Evolutionary conservation across 2,329 filamentous ascomycete species (phyloP), one percentile per base, ranked within the genome.

Genomic region (Ramularia endophylla): DNA sequence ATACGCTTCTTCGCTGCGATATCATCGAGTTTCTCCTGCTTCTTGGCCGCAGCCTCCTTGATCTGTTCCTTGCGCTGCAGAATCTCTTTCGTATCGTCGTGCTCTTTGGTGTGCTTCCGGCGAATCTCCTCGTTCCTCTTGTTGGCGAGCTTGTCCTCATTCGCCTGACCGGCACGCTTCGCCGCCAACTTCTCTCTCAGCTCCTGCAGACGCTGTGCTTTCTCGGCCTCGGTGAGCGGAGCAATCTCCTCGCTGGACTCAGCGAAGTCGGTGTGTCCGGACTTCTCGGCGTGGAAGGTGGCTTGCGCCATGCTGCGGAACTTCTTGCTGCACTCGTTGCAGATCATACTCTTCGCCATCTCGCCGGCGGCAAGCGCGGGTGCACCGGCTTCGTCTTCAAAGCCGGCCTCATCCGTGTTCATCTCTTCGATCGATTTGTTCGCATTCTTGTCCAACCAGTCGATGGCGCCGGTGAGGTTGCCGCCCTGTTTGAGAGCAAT

Each of bases 191-290:
- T 83, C 55, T 80, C 73, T 22, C 81, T 77, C 33, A 95, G 74
- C 55, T 92, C 85, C 22, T 78, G 73, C 3, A 98, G 74, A 55
- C 77, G 83, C n/a, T 78, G 74, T 59, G 82, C 81, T 72, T 92
- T 95, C 68, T 98, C 83, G 47, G 94, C 89, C 52, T 90, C 88
- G 0, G 89, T 95, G 57, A 98, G 69, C 0, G 90, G 87, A 3
- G 85, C 83, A 53, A 98, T 81, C 60, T 94, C 88, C 57, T 97
- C 90, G 3, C 86, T 90, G 0, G 89, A 95, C 63, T 98, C 88
- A 15, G 85, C 78, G 62, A 98, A 98, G 65, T 95, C 85, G 34
- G 81, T 79, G 65, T 98, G 92, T 36, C 87, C 85, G 7, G 87
- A 90, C 69, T 94, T 95, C 57, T 80, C 80, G 22, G 88, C 92